Evolutionary conservation across 108 stramenopile species (phyloP), one percentile per base, ranked within the genome.

Genomic region (Discostella pseudostelligera): DNA sequence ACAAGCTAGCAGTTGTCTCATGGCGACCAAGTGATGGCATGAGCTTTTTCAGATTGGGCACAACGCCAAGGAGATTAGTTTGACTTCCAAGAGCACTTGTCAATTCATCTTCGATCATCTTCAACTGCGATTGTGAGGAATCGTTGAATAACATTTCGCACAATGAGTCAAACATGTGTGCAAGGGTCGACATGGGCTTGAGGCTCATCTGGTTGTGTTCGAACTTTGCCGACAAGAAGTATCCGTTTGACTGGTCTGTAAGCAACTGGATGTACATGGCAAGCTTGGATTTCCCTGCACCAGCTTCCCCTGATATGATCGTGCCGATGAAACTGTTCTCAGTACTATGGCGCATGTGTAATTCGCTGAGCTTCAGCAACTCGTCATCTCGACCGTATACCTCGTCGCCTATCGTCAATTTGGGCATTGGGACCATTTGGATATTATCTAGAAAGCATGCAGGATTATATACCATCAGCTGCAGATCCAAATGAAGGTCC

Each of bases 261-360:
- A 32, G 66, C 35, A 62, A 13, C 17, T 32, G 24, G 24, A 62
- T 32, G 20, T 29, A n/a, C 47, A 32, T 45, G 9, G 61, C 72
- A 13, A 73, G 61, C 39, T n/a, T 24, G 20, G 67, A 61, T 24
- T 73, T 73, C 8, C 72, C 72, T 32, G 62, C 68, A 4, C 72
- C 72, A 12, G 67, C 59, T 1, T 48, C 47, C n/a, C 72, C 72
- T 10, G 26, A 21, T 9, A 73, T 51, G 0, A 73, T 14, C 12
- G 69, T 59, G 39, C 67, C 68, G 17, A 26, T 17, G 16, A 59
- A 60, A 22, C 32, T 37, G 20, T n/a, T 17, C 17, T 36, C 6
- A n/a, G 20, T 12, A 1, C 22, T 7, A 6, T 47, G 39, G 24
- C 28, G 8, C 22, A 61, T 22, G 16, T 68, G 69, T 8, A 59